Base-by-base conservation (phyloP, 768 basidiomycete genomes). In the Sarcodon aspratus region DNA sequence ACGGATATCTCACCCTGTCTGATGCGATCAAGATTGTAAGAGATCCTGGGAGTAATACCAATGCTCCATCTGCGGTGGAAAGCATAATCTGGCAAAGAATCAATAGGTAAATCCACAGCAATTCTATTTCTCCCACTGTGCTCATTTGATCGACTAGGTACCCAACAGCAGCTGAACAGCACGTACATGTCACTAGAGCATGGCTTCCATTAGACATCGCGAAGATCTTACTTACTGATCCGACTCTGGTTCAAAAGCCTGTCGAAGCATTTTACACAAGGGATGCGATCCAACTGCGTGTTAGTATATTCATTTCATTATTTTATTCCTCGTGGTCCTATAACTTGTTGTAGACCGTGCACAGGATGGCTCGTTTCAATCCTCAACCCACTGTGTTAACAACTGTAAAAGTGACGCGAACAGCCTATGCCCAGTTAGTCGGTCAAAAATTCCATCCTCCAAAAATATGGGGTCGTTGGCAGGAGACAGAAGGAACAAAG, bases 181-280 rank as follows among this genome's bases (percentile, higher is more conserved):
- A 89, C 58, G 66, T 83, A 8, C 96, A 99, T 60, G 63, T 63
- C 9, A 80, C 93, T 0, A 82, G 83, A 52, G 87, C 79, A 1
- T 87, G 85, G 57, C 62, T 99, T 7, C 93, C 96, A 5, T 52
- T 69, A 12, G 86, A 91, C 47, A 76, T 98, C 47, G 87, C 84
- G 3, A 80, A 75, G 57, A 82, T 86, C 0, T 69, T 99, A 32
- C 61, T 69, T 7, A 64, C 69, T 9, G 69, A 80, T 52, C 84
- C 83, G 0, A 65, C 73, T 2, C 73, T 99, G 11, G 71, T 94
- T 12, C 92, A 97, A 57, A 85, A 82, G 57, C 87, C 94, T 0
- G 76, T 87, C 3, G 93, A 94, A 64, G 76, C 86, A 4, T 99
- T 99, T 63, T 99, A 99, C 63, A 96, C 93, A 3, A 76, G 96